phyloP scores from a whole-genome alignment of 768 basidiomycete species.

The Sporobolomyces phaffii region DNA sequence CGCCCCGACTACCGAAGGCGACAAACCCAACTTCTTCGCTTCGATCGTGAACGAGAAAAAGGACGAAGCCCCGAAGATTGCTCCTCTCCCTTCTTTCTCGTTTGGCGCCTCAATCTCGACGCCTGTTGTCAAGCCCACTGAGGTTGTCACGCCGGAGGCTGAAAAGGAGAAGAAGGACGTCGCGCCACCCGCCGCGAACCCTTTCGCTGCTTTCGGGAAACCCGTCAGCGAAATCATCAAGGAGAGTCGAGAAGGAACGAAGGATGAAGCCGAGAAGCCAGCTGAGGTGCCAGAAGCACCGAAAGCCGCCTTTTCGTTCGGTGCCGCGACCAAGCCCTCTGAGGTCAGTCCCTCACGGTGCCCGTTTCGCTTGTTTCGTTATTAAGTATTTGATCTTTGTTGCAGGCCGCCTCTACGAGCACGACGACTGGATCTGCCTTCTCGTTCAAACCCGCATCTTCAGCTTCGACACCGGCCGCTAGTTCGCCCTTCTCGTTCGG shows the following conservation, averaged over 20 bases:
- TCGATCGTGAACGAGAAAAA: constrained; percentile 46
- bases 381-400: too few species aligned
- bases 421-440: constrained; percentile 6
- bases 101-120: constrained; percentile 15
- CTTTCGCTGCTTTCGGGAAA: constrained; percentile 37
- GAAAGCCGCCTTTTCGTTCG: constrained; percentile 23
- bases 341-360: constrained; percentile 10
- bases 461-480: not conserved
- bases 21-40: constrained; percentile 61
- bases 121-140: constrained; percentile 13
- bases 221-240: constrained; percentile 30
- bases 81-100: constrained; percentile 2
- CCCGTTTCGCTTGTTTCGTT: not conserved
- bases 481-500: constrained; percentile 17
- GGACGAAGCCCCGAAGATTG: not conserved
- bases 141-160: not conserved
- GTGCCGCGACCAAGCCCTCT: not conserved
- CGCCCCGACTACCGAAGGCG: not conserved
- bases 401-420: constrained; percentile 16
- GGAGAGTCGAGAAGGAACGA: not conserved
- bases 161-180: not conserved
- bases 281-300: not conserved
- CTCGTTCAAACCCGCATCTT: constrained; percentile 8
- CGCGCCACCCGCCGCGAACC: constrained; percentile 12
- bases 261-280: constrained; percentile 6